Conservation (phyloP, 139 green algal species). For the Volvox reticuliferus region DNA sequence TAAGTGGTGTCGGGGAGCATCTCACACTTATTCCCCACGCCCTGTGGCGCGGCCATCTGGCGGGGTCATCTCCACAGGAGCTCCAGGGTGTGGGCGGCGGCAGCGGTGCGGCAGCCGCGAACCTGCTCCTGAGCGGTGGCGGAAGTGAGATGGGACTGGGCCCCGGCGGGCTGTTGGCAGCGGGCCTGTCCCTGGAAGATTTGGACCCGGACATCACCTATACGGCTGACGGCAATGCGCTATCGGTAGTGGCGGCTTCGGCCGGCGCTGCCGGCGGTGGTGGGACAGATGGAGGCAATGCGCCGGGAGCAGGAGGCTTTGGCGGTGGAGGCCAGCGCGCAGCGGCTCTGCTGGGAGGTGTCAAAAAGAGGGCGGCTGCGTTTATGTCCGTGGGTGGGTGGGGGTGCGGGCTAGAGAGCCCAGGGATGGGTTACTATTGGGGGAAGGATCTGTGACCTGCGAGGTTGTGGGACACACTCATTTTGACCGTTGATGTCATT, state of each 20-base stretch:
- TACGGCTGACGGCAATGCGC: background rate
- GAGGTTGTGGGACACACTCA: too few species aligned
- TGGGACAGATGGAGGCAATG: too few species aligned
- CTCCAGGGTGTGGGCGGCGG: background rate
- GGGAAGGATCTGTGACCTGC: too few species aligned
- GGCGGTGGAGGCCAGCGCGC: conserved; percentile 4
- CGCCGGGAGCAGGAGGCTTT: background rate
- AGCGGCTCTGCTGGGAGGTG: conserved; percentile 3
- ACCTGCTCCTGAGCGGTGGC: too few species aligned
- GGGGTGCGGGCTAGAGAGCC: background rate
- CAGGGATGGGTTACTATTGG: too few species aligned
- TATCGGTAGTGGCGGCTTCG: background rate
- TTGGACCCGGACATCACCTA: conserved; percentile 7
- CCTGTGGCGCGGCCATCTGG: too few species aligned
- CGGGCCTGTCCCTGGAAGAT: conserved; percentile 1
- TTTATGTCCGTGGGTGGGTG: conserved; percentile 28
- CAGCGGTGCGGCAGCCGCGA: background rate
- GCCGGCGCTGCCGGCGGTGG: background rate
- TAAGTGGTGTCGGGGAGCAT: too few species aligned
- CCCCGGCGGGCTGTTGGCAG: background rate
- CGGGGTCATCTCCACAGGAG: background rate
- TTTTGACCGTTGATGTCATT: too few species aligned
- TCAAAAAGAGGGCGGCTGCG: background rate
- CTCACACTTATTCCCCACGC: too few species aligned
- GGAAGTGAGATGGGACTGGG: background rate